These are phyloP conservation scores for Marasmius tenuissimus DNA, from an alignment of 1,284 basidiomycete species.

Conservation along the genomic window DNA sequence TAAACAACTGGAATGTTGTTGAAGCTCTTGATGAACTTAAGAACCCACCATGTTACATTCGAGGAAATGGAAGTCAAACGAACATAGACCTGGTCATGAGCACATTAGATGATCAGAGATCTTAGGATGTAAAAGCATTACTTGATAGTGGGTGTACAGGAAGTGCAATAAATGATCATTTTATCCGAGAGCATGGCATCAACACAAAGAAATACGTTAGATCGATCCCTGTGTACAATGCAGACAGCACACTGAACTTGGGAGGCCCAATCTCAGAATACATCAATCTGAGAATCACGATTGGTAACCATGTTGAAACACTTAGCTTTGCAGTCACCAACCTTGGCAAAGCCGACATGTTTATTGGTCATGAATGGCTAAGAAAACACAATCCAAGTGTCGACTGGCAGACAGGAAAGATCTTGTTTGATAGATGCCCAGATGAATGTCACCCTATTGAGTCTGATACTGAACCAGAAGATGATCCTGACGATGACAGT, in stretches of 20 bases:
- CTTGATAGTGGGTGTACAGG: not conserved
- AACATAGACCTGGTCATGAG: not conserved
- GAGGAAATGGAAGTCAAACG: not conserved
- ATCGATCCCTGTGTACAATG: conserved; percentile 4
- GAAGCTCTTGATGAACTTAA: not conserved
- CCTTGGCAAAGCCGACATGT: conserved; percentile 21
- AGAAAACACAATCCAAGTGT: conserved; percentile 27
- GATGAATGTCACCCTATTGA: not conserved
- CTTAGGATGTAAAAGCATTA: not conserved
- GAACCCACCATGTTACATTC: not conserved
- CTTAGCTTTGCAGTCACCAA: conserved; percentile 21
- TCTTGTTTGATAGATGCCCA: conserved; percentile 24
- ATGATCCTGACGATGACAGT: not conserved
- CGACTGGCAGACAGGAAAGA: conserved; percentile 22
- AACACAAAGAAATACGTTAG: conserved; percentile 5
- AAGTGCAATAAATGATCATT: not conserved
- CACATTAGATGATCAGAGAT: not conserved
- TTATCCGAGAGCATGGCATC: not conserved
- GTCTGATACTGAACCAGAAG: not conserved
- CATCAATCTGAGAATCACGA: not conserved
- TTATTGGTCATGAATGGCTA: conserved; percentile 28
- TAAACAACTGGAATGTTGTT: not conserved
- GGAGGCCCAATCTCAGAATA: not conserved
- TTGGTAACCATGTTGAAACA: not conserved
- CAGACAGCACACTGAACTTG: not conserved